A percentile compares a stretch with the other conserved stretches of the same genome.
Conservation (phyloP, 78 protist species). For the Guillardia theta region DNA sequence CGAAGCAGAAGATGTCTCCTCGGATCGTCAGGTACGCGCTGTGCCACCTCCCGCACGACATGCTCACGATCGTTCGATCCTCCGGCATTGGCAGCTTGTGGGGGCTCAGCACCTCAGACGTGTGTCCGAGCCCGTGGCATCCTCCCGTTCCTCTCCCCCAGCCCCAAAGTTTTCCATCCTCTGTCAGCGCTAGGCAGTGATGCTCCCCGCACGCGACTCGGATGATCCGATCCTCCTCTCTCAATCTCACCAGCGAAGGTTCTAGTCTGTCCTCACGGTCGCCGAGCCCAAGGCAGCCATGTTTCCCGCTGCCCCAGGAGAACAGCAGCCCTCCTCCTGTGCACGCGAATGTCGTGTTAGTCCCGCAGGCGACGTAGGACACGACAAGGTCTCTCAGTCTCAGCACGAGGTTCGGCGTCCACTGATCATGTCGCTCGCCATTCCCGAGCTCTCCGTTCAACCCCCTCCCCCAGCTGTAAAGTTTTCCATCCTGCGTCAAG, state of each 20-base stretch:
- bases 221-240: not conserved
- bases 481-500: not conserved
- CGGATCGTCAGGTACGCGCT: not conserved
- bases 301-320: not conserved
- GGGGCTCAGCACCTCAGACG: not conserved
- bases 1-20: not conserved
- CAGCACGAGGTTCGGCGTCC: not conserved
- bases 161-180: not conserved
- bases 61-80: not conserved
- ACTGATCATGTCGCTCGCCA: not conserved
- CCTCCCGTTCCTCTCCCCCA: not conserved
- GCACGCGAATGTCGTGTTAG: not conserved
- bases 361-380: not conserved
- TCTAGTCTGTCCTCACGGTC: not conserved
- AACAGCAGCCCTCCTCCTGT: not conserved
- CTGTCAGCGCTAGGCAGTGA: not conserved
- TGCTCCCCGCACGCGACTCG: not conserved
- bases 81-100: not conserved
- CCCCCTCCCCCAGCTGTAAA: conserved; percentile 2
- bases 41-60: not conserved
- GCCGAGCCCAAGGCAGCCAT: not conserved
- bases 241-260: not conserved
- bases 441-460: not conserved
- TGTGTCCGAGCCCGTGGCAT: not conserved
- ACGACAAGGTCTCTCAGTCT: not conserved